Evolutionary conservation across 257 asterid genomes (phyloP), one percentile per base, ranked within the genome.

Genomic region (Capsicum rhomboideum): DNA sequence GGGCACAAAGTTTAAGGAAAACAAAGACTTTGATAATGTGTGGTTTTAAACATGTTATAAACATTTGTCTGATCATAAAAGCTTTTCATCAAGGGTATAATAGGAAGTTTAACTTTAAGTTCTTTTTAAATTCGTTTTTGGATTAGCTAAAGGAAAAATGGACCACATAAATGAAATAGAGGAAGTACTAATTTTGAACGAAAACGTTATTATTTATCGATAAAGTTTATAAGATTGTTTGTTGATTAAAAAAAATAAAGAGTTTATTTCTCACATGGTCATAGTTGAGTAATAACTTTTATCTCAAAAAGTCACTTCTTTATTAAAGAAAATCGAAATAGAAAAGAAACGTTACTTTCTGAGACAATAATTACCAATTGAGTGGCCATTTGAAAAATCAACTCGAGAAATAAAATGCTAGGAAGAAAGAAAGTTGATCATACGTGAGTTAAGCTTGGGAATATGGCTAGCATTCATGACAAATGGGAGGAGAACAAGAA

Each of bases 401-500:
- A n/a, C n/a, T n/a, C n/a, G 40, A 34, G 40, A 34, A 58, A n/a
- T 58, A 10, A 58, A n/a, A 55, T 34, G 40, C 2, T 34, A 5
- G 4, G 40, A 5, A 34, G 40, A 34, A 34, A 34, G 44, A 6
- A 40, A 87, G 31, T 17, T 11, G 50, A 23, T 53, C 92, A 26
- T 90, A 90, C 94, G 83, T 49, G 89, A 83, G 84, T 58, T 90
- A 54, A 83, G 79, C 84, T 88, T 88, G 88, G 69, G 87, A 17
- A 92, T 56, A 64, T 83, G 93, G 88, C 93, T 91, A 7, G 94
- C 93, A 80, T 88, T 87, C 68, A 87, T 67, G 85, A 85, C 40
- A 42, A 72, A 42, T 2, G 92, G 91, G 71, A 91, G 85, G n/a
- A 89, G 82, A 46, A 91, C 28, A 14, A 90, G 78, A 66, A 89